These are phyloP conservation scores for Tuber indicum DNA, from an alignment of 495 filamentous ascomycete genomes.

Conservation along the genomic window DNA sequence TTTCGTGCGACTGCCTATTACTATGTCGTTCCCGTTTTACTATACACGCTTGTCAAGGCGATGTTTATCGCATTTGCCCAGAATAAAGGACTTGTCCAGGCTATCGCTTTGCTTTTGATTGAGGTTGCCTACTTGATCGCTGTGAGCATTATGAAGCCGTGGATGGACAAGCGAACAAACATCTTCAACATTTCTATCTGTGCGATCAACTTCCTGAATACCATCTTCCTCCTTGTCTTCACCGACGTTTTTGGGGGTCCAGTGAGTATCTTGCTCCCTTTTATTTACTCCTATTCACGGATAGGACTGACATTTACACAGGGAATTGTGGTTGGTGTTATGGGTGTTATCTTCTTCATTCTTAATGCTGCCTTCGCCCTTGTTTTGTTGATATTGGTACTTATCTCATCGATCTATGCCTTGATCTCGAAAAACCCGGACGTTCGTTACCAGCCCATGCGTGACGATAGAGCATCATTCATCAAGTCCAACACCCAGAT, in stretches of 20 bases:
- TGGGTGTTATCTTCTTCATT: slow-evolving; percentile 91
- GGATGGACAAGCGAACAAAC: slow-evolving; percentile 99
- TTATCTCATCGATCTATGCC: slow-evolving; percentile 74
- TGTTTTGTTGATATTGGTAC: slow-evolving; percentile 77
- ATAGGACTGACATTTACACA: slow-evolving; percentile 34
- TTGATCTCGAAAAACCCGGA: slow-evolving; percentile 93
- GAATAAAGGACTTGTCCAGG: slow-evolving; percentile 64
- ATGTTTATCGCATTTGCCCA: slow-evolving; percentile 89
- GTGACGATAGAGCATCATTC: slow-evolving; percentile 91
- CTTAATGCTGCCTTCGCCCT: slow-evolving; percentile 82
- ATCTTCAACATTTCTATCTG: slow-evolving; percentile 92
- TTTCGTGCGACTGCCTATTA: slow-evolving; percentile 96
- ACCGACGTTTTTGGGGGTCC: slow-evolving; percentile 80
- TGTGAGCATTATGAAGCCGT: slow-evolving; percentile 75
- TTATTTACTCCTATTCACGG: slow-evolving; percentile 2
- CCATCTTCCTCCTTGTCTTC: slow-evolving; percentile 77
- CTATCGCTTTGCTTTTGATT: slow-evolving; percentile 75
- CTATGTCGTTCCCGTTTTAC: slow-evolving; percentile 78
- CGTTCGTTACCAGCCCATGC: slow-evolving; percentile 92
- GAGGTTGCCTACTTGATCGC: slow-evolving; percentile 74
- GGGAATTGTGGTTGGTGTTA: slow-evolving; percentile 78
- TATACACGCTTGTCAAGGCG: slow-evolving; percentile 75
- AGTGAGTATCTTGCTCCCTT: slow-evolving; percentile 45
- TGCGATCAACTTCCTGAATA: slow-evolving; percentile 83
- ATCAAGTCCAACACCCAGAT: slow-evolving; percentile 96